Percentiles rank a stretch among this genome's conserved stretches.
Evolutionary conservation across 495 filamentous ascomycete species (phyloP).

Genomic region (Penicillium fimorum): DNA sequence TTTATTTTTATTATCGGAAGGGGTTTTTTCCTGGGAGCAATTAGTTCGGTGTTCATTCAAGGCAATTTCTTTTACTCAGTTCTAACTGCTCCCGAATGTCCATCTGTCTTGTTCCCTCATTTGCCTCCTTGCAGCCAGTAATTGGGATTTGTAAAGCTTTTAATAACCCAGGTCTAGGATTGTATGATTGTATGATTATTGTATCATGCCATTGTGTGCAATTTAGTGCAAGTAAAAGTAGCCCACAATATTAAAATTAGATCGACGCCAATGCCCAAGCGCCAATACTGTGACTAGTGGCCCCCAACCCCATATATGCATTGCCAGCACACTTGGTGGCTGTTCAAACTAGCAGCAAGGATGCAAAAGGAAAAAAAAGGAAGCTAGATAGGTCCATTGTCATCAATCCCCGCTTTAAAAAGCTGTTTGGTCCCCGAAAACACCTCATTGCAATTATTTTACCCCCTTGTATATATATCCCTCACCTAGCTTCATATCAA

Average conservation of each 20-base stretch:
- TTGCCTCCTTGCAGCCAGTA: constrained; percentile 21
- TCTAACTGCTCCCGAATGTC: constrained; percentile 35
- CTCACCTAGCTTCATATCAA: background rate
- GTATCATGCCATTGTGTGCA: constrained; percentile 2
- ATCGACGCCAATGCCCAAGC: constrained; percentile 3
- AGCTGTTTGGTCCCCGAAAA: background rate
- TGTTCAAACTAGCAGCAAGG: constrained; percentile 3
- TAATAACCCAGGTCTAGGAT: background rate
- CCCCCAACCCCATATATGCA: constrained; percentile 7
- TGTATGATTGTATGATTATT: background rate
- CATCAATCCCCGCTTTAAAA: constrained; percentile 8
- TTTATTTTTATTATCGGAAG: constrained; percentile 23
- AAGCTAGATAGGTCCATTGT: constrained; percentile 1
- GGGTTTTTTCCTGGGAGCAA: constrained; percentile 26
- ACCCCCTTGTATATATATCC: background rate
- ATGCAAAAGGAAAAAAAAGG: background rate
- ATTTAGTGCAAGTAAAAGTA: background rate
- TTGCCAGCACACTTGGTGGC: constrained; percentile 8
- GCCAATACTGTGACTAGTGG: constrained; percentile 3
- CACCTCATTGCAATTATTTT: background rate
- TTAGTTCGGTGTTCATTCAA: constrained; percentile 35
- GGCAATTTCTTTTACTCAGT: constrained; percentile 34
- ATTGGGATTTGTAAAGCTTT: constrained; percentile 11
- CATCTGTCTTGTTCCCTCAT: constrained; percentile 36
- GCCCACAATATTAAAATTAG: constrained; percentile 1